Evolutionary conservation across 495 filamentous ascomycete species (phyloP), one percentile per base, ranked within the genome.

Genomic region (Ascobolus immersus): DNA sequence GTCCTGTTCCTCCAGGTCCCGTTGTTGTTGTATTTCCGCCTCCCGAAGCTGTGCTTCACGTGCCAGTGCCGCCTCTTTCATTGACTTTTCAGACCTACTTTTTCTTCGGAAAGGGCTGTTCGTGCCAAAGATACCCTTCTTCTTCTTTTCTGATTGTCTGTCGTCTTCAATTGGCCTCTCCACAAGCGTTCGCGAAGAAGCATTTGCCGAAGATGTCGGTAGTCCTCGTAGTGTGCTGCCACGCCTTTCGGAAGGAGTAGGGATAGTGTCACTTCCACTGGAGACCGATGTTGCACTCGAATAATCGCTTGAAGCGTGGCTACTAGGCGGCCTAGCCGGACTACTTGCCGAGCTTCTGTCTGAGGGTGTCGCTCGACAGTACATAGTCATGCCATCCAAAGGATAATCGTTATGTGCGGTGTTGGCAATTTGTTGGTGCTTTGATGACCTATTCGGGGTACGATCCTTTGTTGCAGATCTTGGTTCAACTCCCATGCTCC

Each of bases 351-450:
- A 78, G 52, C 76, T 84, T 33, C 72, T 68, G 27, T 89, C 82
- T 14, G 81, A 91, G 27, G 75, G 73, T 28, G 77, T 71, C 0
- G 76, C 71, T 37, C 86, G 69, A 53, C 89, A 94, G 41, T 92
- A 77, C 76, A 94, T 91, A 2, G 86, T 94, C 89, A 94, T 94
- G 21, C 86, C 89, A 50, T 99, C 86, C 44, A 77, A 69, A 4
- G 84, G 86, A 47, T 91, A 92, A 13, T 81, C 77, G 42, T 94
- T 90, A 48, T 93, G 81, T 21, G 82, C 82, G 29, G 45, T 41
- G 35, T 42, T 46, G 11, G 25, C 25, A 31, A 17, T 31, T 31
- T 14, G 28, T n/a, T n/a, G n/a, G n/a, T n/a, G n/a, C n/a, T n/a
- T n/a, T n/a, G n/a, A n/a, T n/a, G n/a, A n/a, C n/a, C n/a, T n/a